Conservation (phyloP, 495 filamentous ascomycete genomes). For the Aspergillus leporis region DNA sequence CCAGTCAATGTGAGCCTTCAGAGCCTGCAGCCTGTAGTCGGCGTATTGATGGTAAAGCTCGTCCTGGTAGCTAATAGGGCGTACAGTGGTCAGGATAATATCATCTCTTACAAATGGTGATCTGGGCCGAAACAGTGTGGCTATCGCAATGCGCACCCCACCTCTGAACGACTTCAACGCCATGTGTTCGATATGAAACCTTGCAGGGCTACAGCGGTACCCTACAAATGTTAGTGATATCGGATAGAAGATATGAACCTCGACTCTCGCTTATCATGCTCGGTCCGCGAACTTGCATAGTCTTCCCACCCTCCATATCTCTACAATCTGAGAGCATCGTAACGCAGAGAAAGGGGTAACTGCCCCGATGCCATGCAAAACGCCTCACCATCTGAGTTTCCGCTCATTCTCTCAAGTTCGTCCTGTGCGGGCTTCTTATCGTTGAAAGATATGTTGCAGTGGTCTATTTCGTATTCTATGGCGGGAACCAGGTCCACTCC, state of each 20-base stretch:
- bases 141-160: conserved; percentile 69
- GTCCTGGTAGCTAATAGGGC: conserved; percentile 59
- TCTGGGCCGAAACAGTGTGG: conserved; percentile 67
- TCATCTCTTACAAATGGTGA: conserved; percentile 58
- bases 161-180: conserved; percentile 62
- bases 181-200: conserved; percentile 72
- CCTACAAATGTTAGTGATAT: conserved; percentile 38
- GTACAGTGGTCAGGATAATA: conserved; percentile 62
- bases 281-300: conserved; percentile 68
- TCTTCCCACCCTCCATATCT: conserved; percentile 71
- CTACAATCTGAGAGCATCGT: conserved; percentile 71
- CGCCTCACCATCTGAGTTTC: conserved; percentile 39
- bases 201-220: conserved; percentile 67
- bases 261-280: conserved; percentile 49
- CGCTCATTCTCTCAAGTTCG: neutral
- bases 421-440: conserved; percentile 25
- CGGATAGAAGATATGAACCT: neutral
- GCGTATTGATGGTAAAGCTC: conserved; percentile 69
- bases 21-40: conserved; percentile 67
- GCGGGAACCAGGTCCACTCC: conserved; percentile 64
- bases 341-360: conserved; percentile 75
- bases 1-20: conserved; percentile 54
- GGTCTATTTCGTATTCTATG: conserved; percentile 69
- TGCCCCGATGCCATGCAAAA: conserved; percentile 70
- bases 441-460: conserved; percentile 67